These are phyloP conservation scores for Volvariella surrecta DNA, from an alignment of 1,284 basidiomycete species.

Conservation along the genomic window DNA sequence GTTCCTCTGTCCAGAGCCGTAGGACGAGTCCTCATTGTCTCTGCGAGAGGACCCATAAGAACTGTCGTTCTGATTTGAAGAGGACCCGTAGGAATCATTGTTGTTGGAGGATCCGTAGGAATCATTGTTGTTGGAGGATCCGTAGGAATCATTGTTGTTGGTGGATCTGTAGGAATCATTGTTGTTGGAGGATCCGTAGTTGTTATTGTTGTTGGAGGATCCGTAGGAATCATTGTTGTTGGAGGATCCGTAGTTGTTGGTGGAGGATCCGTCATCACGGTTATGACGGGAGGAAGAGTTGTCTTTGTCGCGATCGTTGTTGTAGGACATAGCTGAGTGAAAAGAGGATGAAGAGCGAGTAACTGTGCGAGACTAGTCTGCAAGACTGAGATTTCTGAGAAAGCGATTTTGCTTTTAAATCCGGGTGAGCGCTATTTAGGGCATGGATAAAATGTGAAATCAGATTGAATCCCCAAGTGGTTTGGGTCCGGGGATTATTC, in stretches of 20 bases:
- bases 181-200: slow-evolving; percentile 8
- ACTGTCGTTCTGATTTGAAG: slow-evolving; percentile 11
- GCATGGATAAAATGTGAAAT: too few relatives aligned
- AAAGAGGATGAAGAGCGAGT: too few relatives aligned
- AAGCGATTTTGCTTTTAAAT: too few relatives aligned
- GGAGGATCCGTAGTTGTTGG: slow-evolving; percentile 8
- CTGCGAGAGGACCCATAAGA: slow-evolving; percentile 14
- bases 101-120: slow-evolving; percentile 14
- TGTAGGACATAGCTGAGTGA: too few relatives aligned
- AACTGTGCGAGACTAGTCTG: too few relatives aligned
- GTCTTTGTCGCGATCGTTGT: too few relatives aligned
- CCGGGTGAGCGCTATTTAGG: too few relatives aligned
- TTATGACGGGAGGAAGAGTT: too few relatives aligned
- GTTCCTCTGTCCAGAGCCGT: slow-evolving; percentile 3
- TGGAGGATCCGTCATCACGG: slow-evolving; percentile 6
- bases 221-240: too few relatives aligned
- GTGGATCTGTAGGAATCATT: slow-evolving; percentile 9
- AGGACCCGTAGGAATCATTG: slow-evolving; percentile 15
- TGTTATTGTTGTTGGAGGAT: background rate
- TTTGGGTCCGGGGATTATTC: too few relatives aligned
- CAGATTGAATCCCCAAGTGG: too few relatives aligned
- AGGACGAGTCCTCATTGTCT: slow-evolving; percentile 16
- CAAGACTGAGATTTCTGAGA: too few relatives aligned
- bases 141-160: slow-evolving; percentile 11
- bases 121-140: slow-evolving; percentile 11